A percentile compares a stretch with the other conserved stretches of the same genome.
These are phyloP conservation scores for Plenodomus tracheiphilus DNA, from an alignment of 2,329 filamentous ascomycete genomes.

Conservation along the genomic window DNA sequence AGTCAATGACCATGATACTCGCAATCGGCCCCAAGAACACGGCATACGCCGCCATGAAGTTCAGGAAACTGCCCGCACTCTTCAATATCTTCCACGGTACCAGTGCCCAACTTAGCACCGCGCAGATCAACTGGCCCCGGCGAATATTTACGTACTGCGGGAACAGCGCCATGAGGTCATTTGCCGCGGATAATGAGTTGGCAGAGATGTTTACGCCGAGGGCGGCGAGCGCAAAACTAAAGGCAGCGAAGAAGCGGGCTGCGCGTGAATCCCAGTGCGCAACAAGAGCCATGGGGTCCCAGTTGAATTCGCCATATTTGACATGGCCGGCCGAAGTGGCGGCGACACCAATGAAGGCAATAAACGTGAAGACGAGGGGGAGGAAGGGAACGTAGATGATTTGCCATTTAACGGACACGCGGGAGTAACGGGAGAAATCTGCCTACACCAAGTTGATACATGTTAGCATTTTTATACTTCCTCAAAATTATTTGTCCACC, in stretches of 20 bases:
- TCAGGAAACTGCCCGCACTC: conserved; percentile 48
- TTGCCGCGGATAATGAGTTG: conserved; percentile 58
- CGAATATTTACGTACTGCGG: conserved; percentile 59
- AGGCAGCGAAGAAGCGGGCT: conserved; percentile 47
- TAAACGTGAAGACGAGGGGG: conserved; percentile 58
- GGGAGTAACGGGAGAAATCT: conserved; percentile 60
- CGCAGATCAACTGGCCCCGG: conserved; percentile 52
- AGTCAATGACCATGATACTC: conserved; percentile 63
- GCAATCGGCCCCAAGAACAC: conserved; percentile 69
- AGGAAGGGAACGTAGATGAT: conserved; percentile 56
- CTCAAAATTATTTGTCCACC: no score
- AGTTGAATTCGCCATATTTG: conserved; percentile 53
- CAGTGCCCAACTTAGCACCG: conserved; percentile 49
- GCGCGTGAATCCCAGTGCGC: conserved; percentile 45
- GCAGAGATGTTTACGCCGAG: conserved; percentile 59
- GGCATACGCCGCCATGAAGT: conserved; percentile 68
- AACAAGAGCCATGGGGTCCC: conserved; percentile 50
- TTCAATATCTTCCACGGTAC: conserved; percentile 54
- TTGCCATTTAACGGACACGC: conserved; percentile 54
- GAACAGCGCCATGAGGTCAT: conserved; percentile 57
- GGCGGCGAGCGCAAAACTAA: conserved; percentile 53
- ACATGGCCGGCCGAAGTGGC: conserved; percentile 59
- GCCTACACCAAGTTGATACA: no score
- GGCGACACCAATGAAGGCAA: conserved; percentile 61
- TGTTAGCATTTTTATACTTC: no score